These are phyloP conservation scores for Suillus placidus DNA, from an alignment of 768 basidiomycete species.

Conservation along the genomic window DNA sequence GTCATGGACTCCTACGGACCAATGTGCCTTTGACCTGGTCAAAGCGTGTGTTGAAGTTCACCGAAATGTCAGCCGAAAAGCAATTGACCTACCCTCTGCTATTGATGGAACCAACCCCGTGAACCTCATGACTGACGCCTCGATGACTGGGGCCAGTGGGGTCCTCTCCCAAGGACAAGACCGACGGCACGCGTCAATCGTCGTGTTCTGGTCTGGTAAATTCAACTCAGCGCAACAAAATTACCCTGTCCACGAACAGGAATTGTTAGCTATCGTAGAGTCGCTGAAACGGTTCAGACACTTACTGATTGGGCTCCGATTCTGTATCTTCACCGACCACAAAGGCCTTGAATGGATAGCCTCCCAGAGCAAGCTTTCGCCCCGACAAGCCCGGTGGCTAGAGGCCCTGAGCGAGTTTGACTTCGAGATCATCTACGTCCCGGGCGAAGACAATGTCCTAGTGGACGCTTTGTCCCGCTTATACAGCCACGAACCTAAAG, in stretches of 20 bases:
- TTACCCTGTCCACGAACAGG: conserved; percentile 28
- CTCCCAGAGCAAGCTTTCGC: conserved; percentile 14
- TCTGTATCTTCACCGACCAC: conserved; percentile 32
- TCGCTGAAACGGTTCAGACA: conserved; percentile 32
- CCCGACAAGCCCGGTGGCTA: conserved; percentile 25
- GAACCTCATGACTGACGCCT: no score
- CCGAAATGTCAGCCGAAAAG: no score
- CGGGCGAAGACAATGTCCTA: conserved; percentile 15
- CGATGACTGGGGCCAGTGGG: no score
- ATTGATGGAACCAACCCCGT: accelerated
- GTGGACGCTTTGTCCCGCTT: conserved; percentile 32
- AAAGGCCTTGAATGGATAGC: conserved; percentile 32
- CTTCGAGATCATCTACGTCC: conserved; percentile 26
- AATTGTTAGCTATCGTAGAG: conserved; percentile 25
- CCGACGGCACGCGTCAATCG: no score
- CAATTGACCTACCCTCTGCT: no score
- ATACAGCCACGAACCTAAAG: conserved; percentile 25
- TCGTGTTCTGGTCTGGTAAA: conserved; percentile 30
- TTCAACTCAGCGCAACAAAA: conserved; percentile 32
- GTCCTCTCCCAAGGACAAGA: conserved; percentile 5
- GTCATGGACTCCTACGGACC: no score
- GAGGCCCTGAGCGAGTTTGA: conserved; percentile 34
- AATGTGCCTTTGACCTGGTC: no score
- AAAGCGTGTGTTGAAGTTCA: no score
- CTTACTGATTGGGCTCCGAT: conserved; percentile 20